These are phyloP conservation scores for Lentinula novae-zelandiae DNA, from an alignment of 1,284 basidiomycete species.

Conservation along the genomic window DNA sequence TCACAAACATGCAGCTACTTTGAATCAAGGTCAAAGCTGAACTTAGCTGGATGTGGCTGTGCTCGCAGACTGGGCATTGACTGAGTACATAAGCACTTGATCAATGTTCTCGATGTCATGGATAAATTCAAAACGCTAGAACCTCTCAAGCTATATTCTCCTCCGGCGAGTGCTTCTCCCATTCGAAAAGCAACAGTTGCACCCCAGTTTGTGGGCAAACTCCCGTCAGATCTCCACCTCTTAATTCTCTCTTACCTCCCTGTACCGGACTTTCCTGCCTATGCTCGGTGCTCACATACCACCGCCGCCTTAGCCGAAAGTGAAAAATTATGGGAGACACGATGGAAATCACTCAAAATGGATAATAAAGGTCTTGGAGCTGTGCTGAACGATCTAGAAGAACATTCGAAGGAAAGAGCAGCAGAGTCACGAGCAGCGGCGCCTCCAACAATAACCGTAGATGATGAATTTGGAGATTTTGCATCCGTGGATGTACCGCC, in stretches of 20 bases:
- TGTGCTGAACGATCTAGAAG: slow-evolving; percentile 64
- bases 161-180: slow-evolving; percentile 24
- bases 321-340: slow-evolving; percentile 72
- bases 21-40: too few species aligned
- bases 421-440: slow-evolving; percentile 31
- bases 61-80: background rate
- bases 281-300: slow-evolving; percentile 65
- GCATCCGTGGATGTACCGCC: slow-evolving; percentile 45
- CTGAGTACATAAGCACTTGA: background rate
- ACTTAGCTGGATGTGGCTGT: background rate
- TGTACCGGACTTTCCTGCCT: slow-evolving; percentile 74
- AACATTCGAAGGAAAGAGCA: slow-evolving; percentile 32
- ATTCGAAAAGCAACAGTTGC: slow-evolving; percentile 23
- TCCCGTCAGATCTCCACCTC: slow-evolving; percentile 76
- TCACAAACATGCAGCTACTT: too few species aligned
- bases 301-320: slow-evolving; percentile 62
- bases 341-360: slow-evolving; percentile 63
- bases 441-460: slow-evolving; percentile 57
- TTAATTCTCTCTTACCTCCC: slow-evolving; percentile 71
- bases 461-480: slow-evolving; percentile 94
- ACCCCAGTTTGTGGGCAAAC: slow-evolving; percentile 62
- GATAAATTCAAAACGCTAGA: slow-evolving; percentile 78
- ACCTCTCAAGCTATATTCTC: slow-evolving; percentile 64
- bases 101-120: slow-evolving; percentile 37
- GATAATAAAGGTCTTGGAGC: slow-evolving; percentile 39